Evolutionary conservation across 139 green algal genomes (phyloP), one percentile per base, ranked within the genome.

Genomic region (Micromonas pusilla): DNA sequence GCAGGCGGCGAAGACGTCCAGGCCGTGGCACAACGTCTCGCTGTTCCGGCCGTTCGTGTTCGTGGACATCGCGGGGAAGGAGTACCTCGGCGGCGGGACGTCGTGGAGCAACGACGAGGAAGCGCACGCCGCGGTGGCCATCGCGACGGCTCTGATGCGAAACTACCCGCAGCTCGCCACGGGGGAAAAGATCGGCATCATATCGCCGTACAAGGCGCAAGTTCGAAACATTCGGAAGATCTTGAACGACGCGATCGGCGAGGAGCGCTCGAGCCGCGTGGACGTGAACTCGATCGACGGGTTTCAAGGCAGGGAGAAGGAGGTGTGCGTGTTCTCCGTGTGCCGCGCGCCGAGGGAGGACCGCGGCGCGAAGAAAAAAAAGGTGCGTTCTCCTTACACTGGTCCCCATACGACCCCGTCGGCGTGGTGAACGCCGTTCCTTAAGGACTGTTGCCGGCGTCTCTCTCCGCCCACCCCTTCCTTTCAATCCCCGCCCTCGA

Each of bases 201-300:
- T 97, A 79, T 93, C 89, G 9, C 92, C 93, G 0, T 97, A 97
- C 88, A 93, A 94, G 85, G 88, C 89, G 1, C 91, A 96, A 86
- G 91, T 93, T 19, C 30, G 83, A 21, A 71, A 57, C 31, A 77
- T 83, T 53, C 52, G 57, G 2, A 19, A n/a, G 4, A 19, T 16
- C 1, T 23, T 78, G 2, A 25, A 52, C 19, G 33, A 54, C 60
- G 62, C 52, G 26, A 76, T 94, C 64, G 89, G 88, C 16, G 82
- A 89, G 66, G 86, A 90, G 63, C 76, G 32, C 0, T 83, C 87
- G 0, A 78, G 82, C 3, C 54, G 86, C 33, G 86, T 98, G 21
- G 92, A 97, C 83, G 89, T 97, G 82, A 95, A 96, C 83, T 95
- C 92, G 70, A 94, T 98, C 34, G 93, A 98, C 77, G 92, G 91